These are phyloP conservation scores for Cadophora sp. DNA, from an alignment of 2,329 filamentous ascomycete genomes.

Conservation along the genomic window DNA sequence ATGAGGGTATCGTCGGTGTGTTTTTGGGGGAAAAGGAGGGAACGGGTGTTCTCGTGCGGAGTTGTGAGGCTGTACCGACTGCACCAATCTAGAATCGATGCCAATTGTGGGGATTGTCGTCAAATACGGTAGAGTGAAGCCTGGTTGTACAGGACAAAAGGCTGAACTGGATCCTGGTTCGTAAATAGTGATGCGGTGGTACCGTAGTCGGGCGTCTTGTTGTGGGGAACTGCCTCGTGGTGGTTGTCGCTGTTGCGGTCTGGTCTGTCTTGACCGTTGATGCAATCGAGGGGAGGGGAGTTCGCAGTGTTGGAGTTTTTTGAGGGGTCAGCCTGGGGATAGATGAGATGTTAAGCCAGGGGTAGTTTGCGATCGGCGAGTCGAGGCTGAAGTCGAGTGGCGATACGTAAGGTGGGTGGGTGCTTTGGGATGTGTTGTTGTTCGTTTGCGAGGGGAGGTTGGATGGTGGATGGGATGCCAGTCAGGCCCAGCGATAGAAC, in stretches of 20 bases:
- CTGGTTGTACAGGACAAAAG: slow-evolving; percentile 10
- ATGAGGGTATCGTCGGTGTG: slow-evolving; percentile 4
- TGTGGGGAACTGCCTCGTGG: not conserved
- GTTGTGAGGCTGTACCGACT: slow-evolving; percentile 17
- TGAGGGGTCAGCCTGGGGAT: not conserved
- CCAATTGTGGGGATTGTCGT: slow-evolving; percentile 10
- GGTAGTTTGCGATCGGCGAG: slow-evolving; percentile 22
- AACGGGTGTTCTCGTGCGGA: slow-evolving; percentile 13
- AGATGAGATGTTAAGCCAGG: slow-evolving; percentile 3
- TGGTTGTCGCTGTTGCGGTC: slow-evolving; percentile 1
- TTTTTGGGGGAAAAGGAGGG: slow-evolving; percentile 2
- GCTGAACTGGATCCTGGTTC: slow-evolving; percentile 15
- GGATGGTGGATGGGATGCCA: too few relatives aligned
- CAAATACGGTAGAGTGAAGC: not conserved
- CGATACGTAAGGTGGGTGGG: not conserved
- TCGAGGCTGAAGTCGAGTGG: slow-evolving; percentile 24
- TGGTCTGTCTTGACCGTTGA: not conserved
- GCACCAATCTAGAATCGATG: slow-evolving; percentile 10
- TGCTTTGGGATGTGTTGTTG: not conserved
- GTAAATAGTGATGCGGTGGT: not conserved
- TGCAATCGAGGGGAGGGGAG: slow-evolving; percentile 3
- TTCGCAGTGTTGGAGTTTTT: not conserved
- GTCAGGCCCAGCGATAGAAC: not conserved
- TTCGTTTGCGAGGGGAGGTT: not conserved
- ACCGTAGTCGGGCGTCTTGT: slow-evolving; percentile 12